Evolutionary conservation across 345 rosid species (phyloP).

Genomic region (Bruguiera parviflora): DNA sequence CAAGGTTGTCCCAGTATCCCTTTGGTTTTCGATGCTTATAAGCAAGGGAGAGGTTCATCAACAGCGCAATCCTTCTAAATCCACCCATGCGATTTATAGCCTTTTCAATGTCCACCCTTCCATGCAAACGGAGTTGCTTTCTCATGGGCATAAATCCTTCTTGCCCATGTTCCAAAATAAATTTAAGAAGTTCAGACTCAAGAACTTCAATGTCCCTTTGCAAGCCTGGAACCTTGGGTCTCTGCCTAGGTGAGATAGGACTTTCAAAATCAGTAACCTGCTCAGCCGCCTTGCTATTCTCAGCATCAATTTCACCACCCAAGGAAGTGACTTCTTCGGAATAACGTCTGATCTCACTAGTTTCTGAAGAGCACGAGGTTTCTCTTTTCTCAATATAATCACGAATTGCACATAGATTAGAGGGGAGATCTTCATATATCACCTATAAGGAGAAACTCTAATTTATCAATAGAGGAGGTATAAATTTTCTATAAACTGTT

Average conservation of each 20-base stretch:
- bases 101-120: conserved; percentile 94
- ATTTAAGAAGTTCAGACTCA: conserved; percentile 76
- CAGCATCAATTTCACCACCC: conserved; percentile 16
- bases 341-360: conserved; percentile 29
- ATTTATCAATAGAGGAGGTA: neutral
- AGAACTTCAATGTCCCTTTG: conserved; percentile 76
- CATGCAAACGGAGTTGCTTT: conserved; percentile 84
- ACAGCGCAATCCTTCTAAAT: conserved; percentile 71
- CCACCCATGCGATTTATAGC: conserved; percentile 93
- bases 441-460: conserved; percentile 45
- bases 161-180: conserved; percentile 78
- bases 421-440: conserved; percentile 94
- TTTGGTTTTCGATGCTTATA: conserved; percentile 93
- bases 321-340: conserved; percentile 39
- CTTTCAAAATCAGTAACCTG: conserved; percentile 16
- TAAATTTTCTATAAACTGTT: neutral
- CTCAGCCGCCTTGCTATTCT: conserved; percentile 11
- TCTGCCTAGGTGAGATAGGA: conserved; percentile 41
- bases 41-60: conserved; percentile 87
- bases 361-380: conserved; percentile 35
- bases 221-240: conserved; percentile 80
- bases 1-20: conserved; percentile 96
- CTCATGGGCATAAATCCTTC: conserved; percentile 99
- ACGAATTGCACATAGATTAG: conserved; percentile 85
- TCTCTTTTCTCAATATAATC: conserved; percentile 74